Base-by-base conservation (phyloP, 176 grass and related monocot species). In the Puya raimondii region DNA sequence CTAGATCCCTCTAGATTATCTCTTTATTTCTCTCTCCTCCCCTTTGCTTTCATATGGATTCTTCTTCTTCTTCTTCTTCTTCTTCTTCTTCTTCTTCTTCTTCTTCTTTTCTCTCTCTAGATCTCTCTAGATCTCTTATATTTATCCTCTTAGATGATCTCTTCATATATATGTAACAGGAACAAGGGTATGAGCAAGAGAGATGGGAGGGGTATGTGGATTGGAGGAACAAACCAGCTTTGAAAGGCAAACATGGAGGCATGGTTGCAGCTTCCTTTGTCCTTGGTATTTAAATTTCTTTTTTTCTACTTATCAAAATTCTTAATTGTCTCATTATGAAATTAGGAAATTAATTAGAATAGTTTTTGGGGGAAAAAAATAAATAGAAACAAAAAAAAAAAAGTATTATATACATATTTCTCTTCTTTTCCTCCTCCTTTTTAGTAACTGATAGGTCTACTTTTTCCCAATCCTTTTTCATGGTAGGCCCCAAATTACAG, bases 261-360 rank as follows among this genome's bases (percentile, higher is more conserved):
- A 92, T 99, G 89, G 65, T 82, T 67, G 84, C 94, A 56, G 89
- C 89, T 27, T 92, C 84, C 78, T 99, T 99, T 80, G 89, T 93
- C 22, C 82, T 99, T 6, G 88, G 92, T 96, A 92, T 42, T 42
- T 42, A 42, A 33, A 0, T 42, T 42, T 42, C 9, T 25, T 49
- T 21, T 68, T 50, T 52, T 18, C 48, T 42, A 42, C 33, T 42
- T 6, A 7, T 42, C 33, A 42, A 42, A 42, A 6, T 7, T 42
- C 33, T 42, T 42, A 42, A 7, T 42, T 42, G 7, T 7, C 33
- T 42, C 33, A 42, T 47, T 13, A 70, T 9, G 9, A 69, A 78
- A 57, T 66, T 33, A 33, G 29, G 29, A 33, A 33, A 33, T 42
- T 7, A 42, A 42, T 42, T 42, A 42, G 5, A 42, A 42, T 42